Evolutionary conservation across 2,329 filamentous ascomycete genomes (phyloP), one percentile per base, ranked within the genome.

Genomic region (Pseudopyricularia cyperi): DNA sequence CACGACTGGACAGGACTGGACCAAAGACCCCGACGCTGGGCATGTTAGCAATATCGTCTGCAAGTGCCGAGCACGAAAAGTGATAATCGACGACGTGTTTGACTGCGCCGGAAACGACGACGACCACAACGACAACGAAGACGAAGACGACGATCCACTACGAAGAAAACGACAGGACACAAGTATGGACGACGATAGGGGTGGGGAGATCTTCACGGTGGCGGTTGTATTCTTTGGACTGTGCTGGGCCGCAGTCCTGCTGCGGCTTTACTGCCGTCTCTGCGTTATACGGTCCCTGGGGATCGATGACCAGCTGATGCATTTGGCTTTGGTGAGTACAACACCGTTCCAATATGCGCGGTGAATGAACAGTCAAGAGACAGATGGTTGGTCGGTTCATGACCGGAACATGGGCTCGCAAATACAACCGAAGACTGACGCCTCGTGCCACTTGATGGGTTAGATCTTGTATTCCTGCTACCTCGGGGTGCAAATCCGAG

Each of bases 221-320:
- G 53, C 53, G 30, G 49, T 51, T n/a, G 32, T 52, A 26, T 54
- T 54, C 35, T 50, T 54, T 19, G 46, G 35, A n/a, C 32, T 54
- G 33, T 52, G 51, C 39, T 54, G 53, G 53, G 30, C 49, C 26
- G 37, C 51, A 2, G 53, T 54, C n/a, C 32, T 46, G 11, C 53
- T 54, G 3, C 53, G 53, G 17, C 22, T 39, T 15, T 54, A 54
- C 34, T 54, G 53, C 26, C 51, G 53, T 11, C 35, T 22, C 15
- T 51, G 30, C 17, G 30, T 51, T 17, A 44, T 51, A 24, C 39
- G 50, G 9, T 51, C 39, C 11, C 39, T 46, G 7, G 50, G 50
- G 3, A 34, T 17, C 7, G 50, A 51, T 14, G 39, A 51, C 39
- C 30, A 34, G 4, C 3, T 51, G 12, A 51, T 51, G 39, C 7